Evolutionary conservation across 352 stramenopile species (phyloP), one percentile per base, ranked within the genome.

Genomic region (Phytopythium litorale): DNA sequence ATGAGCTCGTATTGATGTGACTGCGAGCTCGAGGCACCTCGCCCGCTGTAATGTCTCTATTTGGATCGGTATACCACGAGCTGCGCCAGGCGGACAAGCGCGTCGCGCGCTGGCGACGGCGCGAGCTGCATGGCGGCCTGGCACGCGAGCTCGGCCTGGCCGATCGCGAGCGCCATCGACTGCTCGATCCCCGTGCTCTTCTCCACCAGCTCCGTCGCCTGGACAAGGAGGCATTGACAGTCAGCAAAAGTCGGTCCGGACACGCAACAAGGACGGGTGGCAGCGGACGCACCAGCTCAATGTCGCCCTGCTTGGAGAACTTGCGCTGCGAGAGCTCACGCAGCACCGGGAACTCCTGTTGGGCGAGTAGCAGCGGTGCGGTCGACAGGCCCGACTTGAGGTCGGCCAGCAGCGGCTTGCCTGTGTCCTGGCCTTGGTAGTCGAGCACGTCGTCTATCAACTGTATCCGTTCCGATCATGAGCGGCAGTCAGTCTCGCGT

Each of bases 381-480:
- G 97, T 99, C 6, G 96, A 93, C 35, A 99, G 76, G 1, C 97
- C 97, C n/a, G 81, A 86, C 66, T 90, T 98, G 23, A 99, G 83
- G 71, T 99, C 97, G 43, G 92, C 91, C 67, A 99, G 76, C 30
- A 98, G 78, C 37, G 97, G 96, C 72, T 99, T 99, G 62, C 97
- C 97, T 16, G 82, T 88, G 54, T 96, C 75, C 63, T 85, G 89
- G 49, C 96, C 97, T 70, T 98, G 89, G 78, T 99, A 99, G 80
- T 99, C 97, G 46, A 99, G 82, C 37, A 98, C 94, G 71, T 99
- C 97, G 73, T 99, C 97, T 55, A 99, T 97, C 55, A 98, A 71
- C 85, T 93, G 58, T 49, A 58, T 33, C n/a, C 1, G 52, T 46
- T 15, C 30, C 38, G 45, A 50, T 23, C 43, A 56, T 16, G 8